Conservation (phyloP, 1,284 basidiomycete genomes). For the Stygiomarasmius scandens region DNA sequence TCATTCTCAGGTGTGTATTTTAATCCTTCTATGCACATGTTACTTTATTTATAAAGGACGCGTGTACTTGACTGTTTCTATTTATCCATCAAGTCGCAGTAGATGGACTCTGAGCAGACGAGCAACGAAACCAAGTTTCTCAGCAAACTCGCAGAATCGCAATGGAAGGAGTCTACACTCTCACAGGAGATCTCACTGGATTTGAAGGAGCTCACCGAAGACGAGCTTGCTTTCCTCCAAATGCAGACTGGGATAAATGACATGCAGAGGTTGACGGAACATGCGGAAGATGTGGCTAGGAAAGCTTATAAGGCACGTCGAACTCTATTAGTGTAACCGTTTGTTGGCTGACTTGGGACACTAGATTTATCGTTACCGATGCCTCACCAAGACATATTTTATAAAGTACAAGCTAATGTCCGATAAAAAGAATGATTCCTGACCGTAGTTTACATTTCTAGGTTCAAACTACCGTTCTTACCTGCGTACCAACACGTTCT, state of each 20-base stretch:
- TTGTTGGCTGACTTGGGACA: not conserved
- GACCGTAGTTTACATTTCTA: conserved; percentile 18
- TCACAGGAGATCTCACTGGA: not conserved
- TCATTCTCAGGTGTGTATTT: no score
- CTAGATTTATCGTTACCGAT: not conserved
- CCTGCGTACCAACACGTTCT: conserved; percentile 47
- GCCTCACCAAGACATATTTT: conserved; percentile 30
- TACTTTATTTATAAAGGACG: no score
- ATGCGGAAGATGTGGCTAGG: conserved; percentile 37
- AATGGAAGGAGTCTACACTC: no score
- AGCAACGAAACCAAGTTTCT: no score
- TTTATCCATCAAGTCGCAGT: no score
- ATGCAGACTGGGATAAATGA: conserved; percentile 35
- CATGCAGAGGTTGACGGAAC: conserved; percentile 35
- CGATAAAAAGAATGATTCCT: not conserved
- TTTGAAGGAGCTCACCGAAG: conserved; percentile 21
- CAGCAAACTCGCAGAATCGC: no score
- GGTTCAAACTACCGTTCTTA: conserved; percentile 43
- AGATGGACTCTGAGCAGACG: no score
- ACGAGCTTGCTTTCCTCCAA: conserved; percentile 36
- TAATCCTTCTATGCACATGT: no score
- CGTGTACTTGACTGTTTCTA: no score
- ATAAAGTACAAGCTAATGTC: not conserved
- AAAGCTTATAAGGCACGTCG: conserved; percentile 30
- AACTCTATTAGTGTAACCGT: not conserved